Percentiles rank a stretch among this genome's conserved stretches.
Conservation (phyloP, 2,329 filamentous ascomycete genomes). For the Gnomoniopsis sp. region DNA sequence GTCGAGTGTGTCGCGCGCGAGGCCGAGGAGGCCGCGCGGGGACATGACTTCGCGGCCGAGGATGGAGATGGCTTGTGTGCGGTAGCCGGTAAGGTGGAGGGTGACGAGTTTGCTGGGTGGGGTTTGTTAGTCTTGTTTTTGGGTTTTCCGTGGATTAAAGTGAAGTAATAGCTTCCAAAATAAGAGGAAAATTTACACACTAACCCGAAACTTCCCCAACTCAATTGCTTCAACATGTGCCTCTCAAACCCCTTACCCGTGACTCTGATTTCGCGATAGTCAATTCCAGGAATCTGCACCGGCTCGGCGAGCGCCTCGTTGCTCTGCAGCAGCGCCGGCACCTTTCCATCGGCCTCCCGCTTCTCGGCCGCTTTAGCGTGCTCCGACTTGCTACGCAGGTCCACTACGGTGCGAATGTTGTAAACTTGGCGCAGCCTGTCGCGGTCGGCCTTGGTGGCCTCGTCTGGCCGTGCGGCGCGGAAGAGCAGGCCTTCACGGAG, state of each 20-base stretch:
- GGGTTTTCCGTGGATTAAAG: too few relatives aligned
- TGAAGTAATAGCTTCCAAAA: not conserved
- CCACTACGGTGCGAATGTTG: constrained; percentile 69
- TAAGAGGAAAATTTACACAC: constrained; percentile 19
- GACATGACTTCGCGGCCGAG: constrained; percentile 69
- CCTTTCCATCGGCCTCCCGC: constrained; percentile 43
- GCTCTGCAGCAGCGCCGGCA: constrained; percentile 41
- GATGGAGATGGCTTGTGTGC: constrained; percentile 65
- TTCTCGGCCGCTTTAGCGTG: constrained; percentile 66
- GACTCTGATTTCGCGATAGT: constrained; percentile 67
- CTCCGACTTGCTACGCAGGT: constrained; percentile 78
- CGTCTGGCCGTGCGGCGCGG: constrained; percentile 69
- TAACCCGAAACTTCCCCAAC: constrained; percentile 64
- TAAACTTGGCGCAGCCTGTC: constrained; percentile 55
- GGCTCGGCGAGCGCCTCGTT: constrained; percentile 52
- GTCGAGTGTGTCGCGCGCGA: constrained; percentile 68
- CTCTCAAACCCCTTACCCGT: constrained; percentile 70
- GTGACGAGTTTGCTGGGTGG: constrained; percentile 52
- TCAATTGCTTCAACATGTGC: constrained; percentile 63
- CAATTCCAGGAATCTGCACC: constrained; percentile 59
- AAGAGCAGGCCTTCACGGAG: constrained; percentile 63
- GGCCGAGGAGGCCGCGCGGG: constrained; percentile 65
- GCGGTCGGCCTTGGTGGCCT: constrained; percentile 66
- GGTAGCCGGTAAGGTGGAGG: constrained; percentile 64
- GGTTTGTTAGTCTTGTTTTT: not conserved